Conservation (phyloP, 2,329 filamentous ascomycete species). For the Colletotrichum cuscutae region DNA sequence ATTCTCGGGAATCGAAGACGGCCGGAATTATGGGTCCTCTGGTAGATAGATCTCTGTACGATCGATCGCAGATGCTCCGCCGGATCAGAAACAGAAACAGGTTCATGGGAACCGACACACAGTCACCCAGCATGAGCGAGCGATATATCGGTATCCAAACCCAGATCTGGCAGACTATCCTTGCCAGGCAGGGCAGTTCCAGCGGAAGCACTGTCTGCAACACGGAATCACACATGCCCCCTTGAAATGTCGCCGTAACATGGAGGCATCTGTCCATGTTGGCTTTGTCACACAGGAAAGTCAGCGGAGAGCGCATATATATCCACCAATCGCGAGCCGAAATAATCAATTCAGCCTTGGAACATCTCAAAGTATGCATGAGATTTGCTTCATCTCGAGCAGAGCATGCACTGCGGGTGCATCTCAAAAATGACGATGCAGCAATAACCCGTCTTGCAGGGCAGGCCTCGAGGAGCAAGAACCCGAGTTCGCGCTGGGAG, state of each 20-base stretch:
- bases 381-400: neutral
- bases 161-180: slow-evolving; percentile 7
- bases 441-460: slow-evolving; percentile 5
- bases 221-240: neutral
- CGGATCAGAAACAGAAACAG: slow-evolving; percentile 30
- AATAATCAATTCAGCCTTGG: neutral
- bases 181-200: neutral
- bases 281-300: neutral
- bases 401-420: neutral
- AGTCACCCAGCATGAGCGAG: neutral
- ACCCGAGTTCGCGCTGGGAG: neutral
- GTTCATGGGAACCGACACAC: neutral
- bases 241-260: neutral
- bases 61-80: slow-evolving; percentile 20
- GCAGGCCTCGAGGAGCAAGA: neutral
- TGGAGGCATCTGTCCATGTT: neutral
- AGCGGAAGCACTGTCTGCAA: neutral
- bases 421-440: slow-evolving; percentile 9
- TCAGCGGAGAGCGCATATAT: neutral
- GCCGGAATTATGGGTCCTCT: neutral
- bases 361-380: neutral
- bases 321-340: slow-evolving; percentile 22
- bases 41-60: slow-evolving; percentile 12
- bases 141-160: neutral
- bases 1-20: slow-evolving; percentile 13